A percentile compares a stretch with the other conserved stretches of the same genome.
Conservation (phyloP, 306 rosid species). For the Psophocarpus tetragonolobus region DNA sequence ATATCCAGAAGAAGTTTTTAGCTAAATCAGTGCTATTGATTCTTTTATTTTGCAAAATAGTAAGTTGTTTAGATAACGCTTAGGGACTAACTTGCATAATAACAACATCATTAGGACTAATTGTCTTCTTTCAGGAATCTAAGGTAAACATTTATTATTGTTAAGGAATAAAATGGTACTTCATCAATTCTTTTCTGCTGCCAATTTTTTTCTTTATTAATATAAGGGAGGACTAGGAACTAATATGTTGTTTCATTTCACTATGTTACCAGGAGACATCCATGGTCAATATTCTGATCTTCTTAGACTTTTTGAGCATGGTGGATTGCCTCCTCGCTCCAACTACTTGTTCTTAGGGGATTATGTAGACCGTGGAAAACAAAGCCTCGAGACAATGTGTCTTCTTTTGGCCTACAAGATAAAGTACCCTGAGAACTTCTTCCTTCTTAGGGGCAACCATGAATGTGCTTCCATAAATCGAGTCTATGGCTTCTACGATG, state of each 20-base stretch:
- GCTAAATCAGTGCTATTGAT: too few relatives aligned
- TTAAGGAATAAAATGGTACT: too few relatives aligned
- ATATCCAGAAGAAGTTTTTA: too few relatives aligned
- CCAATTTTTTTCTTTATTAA: too few relatives aligned
- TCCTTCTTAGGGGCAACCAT: conserved; percentile 45
- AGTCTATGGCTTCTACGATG: conserved; percentile 43
- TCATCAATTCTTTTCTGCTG: too few relatives aligned
- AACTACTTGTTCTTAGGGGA: conserved; percentile 45
- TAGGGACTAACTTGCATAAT: too few relatives aligned
- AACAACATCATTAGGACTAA: too few relatives aligned
- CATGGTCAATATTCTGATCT: conserved; percentile 48
- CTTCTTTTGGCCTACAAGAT: conserved; percentile 48
- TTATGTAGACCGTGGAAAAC: conserved; percentile 50
- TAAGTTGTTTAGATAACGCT: too few relatives aligned
- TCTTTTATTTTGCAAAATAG: too few relatives aligned
- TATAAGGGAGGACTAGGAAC: not conserved
- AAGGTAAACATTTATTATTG: too few relatives aligned
- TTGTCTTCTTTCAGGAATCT: too few relatives aligned
- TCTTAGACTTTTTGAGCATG: conserved; percentile 43
- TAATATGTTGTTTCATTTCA: conserved; percentile 22
- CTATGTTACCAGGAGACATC: conserved; percentile 34
- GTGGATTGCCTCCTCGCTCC: conserved; percentile 48
- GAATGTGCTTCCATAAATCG: conserved; percentile 44
- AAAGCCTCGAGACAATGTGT: conserved; percentile 44
- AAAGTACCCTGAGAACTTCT: conserved; percentile 41